Evolutionary conservation across 306 rosid species (phyloP), one percentile per base, ranked within the genome.

Genomic region (Cyclanthera cordifolia): DNA sequence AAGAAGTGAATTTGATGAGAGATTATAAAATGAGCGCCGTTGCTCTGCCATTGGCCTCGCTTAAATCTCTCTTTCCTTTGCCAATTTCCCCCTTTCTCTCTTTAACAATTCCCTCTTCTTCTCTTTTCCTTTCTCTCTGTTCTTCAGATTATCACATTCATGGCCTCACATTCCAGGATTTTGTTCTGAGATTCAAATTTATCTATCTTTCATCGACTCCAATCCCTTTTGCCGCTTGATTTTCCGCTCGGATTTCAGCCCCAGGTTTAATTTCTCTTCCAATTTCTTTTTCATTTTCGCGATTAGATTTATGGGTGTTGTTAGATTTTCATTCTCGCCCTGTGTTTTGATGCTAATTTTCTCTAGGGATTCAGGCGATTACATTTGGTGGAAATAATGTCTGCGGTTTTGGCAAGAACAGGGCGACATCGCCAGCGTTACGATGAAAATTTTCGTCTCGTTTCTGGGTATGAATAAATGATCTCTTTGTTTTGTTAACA

Each of bases 351-450:
- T 27, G 30, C 20, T 52, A 1, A 5, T 68, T 47, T 47, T 32
- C 45, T 7, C 8, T n/a, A 47, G 57, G 25, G 46, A 60, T 50
- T 75, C 64, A 9, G 60, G 28, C 0, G 27, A 52, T 53, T 52
- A 46, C 48, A 56, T 17, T 37, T 10, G 8, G 12, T 11, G 11
- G 11, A 37, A 37, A 37, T 37, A 49, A 85, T 89, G 95, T 82
- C 91, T 9, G 77, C 76, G 46, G 67, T 75, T 17, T 50, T 63
- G 43, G 90, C 87, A 39, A 72, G 97, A 76, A 85, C 82, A 12
- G 97, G 97, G 41, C 63, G 97, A 72, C 85, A 79, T 54, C 81
- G 82, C 27, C 97, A 90, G 23, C 97, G 95, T 45, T 90, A 90
- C 72, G 86, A 87, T 25, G 76, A 79, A 59, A 81, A 84, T 65